Conservation (phyloP, 2,329 filamentous ascomycete species). For the Dothistroma septosporum region DNA sequence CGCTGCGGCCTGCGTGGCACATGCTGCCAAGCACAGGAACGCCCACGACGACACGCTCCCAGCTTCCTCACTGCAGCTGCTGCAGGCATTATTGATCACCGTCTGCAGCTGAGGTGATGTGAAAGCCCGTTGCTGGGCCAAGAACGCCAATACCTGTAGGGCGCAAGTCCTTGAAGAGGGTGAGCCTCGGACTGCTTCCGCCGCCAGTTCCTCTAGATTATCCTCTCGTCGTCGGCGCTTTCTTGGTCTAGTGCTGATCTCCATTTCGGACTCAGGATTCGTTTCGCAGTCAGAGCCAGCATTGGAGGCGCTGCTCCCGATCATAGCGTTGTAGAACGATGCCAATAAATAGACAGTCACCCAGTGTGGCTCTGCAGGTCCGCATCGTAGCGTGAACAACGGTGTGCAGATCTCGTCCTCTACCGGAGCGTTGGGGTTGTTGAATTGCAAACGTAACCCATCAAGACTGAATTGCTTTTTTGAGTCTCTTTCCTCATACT, state of each 20-base stretch:
- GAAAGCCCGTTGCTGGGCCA: conserved; percentile 37
- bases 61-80: conserved; percentile 59
- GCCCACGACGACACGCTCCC: conserved; percentile 69
- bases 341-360: conserved; percentile 39
- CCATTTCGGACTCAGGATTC: conserved; percentile 14
- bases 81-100: conserved; percentile 14
- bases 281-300: neutral
- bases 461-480: conserved; percentile 72
- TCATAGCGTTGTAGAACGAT: conserved; percentile 28
- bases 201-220: conserved; percentile 39
- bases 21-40: conserved; percentile 70
- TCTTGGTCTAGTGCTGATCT: conserved; percentile 16
- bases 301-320: conserved; percentile 4
- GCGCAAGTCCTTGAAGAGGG: conserved; percentile 43
- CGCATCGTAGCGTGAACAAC: conserved; percentile 30
- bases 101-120: conserved; percentile 14
- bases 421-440: neutral
- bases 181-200: conserved; percentile 37
- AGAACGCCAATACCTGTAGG: conserved; percentile 53
- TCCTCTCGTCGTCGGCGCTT: conserved; percentile 40
- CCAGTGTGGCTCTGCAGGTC: conserved; percentile 34
- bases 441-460: conserved; percentile 55
- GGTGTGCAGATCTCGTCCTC: conserved; percentile 12
- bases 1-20: conserved; percentile 45
- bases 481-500: conserved; percentile 61